Percentiles rank a stretch among this genome's conserved stretches.
phyloP scores from a whole-genome alignment of 2,329 filamentous ascomycete species.

The Drechslerella dactyloides region DNA sequence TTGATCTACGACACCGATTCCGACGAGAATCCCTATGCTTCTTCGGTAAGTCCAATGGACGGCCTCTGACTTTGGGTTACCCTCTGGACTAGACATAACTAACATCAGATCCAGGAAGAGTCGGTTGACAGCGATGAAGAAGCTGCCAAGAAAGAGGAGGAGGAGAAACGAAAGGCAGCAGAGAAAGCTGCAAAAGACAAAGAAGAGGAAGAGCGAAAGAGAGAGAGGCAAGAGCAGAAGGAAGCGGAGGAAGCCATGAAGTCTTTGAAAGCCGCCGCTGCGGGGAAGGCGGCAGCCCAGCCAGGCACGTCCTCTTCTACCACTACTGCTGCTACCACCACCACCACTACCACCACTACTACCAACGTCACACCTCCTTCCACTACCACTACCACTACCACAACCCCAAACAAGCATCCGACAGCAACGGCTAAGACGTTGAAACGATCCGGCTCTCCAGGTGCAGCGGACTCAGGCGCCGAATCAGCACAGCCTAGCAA shows the following conservation, averaged over 20 bases:
- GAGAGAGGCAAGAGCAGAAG: slow-evolving; percentile 44
- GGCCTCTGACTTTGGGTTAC: background rate
- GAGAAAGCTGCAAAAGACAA: slow-evolving; percentile 51
- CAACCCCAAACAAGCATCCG: slow-evolving; percentile 32
- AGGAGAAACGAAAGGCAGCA: slow-evolving; percentile 57
- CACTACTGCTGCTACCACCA: slow-evolving; percentile 39
- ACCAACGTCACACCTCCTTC: slow-evolving; percentile 34
- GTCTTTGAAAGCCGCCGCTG: slow-evolving; percentile 49
- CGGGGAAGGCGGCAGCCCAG: slow-evolving; percentile 46
- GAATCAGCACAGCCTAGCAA: slow-evolving; percentile 38
- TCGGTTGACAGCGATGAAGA: slow-evolving; percentile 60
- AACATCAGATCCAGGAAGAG: slow-evolving; percentile 57
- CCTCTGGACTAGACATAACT: slow-evolving; percentile 53
- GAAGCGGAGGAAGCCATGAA: slow-evolving; percentile 48
- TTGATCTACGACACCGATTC: slow-evolving; percentile 62
- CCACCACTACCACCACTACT: slow-evolving; percentile 22
- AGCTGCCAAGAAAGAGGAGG: slow-evolving; percentile 60
- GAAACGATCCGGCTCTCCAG: slow-evolving; percentile 51
- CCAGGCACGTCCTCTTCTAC: slow-evolving; percentile 46
- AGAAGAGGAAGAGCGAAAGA: slow-evolving; percentile 44
- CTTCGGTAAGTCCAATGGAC: slow-evolving; percentile 53
- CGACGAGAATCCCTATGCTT: slow-evolving; percentile 56
- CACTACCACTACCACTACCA: slow-evolving; percentile 24
- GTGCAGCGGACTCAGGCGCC: slow-evolving; percentile 32
- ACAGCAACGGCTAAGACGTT: slow-evolving; percentile 48